Percentiles rank a stretch among this genome's conserved stretches.
These are phyloP conservation scores for Panaeolus cyanescens DNA, from an alignment of 768 basidiomycete genomes.

Conservation along the genomic window DNA sequence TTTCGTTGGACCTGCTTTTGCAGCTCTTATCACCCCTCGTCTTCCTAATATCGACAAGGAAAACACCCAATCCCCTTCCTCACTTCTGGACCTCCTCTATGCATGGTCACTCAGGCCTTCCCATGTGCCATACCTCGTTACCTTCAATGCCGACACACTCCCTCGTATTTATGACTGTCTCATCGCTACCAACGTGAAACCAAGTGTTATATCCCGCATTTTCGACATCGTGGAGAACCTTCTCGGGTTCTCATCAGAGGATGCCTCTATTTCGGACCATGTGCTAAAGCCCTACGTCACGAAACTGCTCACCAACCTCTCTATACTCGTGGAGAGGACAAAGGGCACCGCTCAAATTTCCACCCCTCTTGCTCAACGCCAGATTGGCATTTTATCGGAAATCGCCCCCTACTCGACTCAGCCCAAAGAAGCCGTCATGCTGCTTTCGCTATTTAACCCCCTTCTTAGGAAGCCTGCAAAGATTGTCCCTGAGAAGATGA, in stretches of 20 bases:
- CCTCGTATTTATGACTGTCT: constrained; percentile 84
- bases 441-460: constrained; percentile 76
- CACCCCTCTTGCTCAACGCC: constrained; percentile 74
- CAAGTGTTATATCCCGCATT: constrained; percentile 74
- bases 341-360: constrained; percentile 52
- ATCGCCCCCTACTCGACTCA: constrained; percentile 77
- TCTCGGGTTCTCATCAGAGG: constrained; percentile 53
- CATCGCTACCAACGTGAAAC: constrained; percentile 82
- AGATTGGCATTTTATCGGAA: constrained; percentile 78
- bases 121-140: constrained; percentile 64
- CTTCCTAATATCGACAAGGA: constrained; percentile 73
- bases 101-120: constrained; percentile 67
- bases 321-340: constrained; percentile 64
- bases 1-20: constrained; percentile 69
- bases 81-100: constrained; percentile 83
- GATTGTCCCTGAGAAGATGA: constrained; percentile 82
- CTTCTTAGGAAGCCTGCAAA: constrained; percentile 77
- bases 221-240: constrained; percentile 86
- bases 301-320: constrained; percentile 69
- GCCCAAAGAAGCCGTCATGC: constrained; percentile 66
- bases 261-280: constrained; percentile 46
- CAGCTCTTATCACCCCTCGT: constrained; percentile 79
- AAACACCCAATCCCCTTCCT: constrained; percentile 91
- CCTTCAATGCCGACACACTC: constrained; percentile 67
- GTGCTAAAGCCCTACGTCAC: constrained; percentile 74